Base-by-base conservation (phyloP, 2,329 filamentous ascomycete species). In the Graphiopsis chlorocephala region DNA sequence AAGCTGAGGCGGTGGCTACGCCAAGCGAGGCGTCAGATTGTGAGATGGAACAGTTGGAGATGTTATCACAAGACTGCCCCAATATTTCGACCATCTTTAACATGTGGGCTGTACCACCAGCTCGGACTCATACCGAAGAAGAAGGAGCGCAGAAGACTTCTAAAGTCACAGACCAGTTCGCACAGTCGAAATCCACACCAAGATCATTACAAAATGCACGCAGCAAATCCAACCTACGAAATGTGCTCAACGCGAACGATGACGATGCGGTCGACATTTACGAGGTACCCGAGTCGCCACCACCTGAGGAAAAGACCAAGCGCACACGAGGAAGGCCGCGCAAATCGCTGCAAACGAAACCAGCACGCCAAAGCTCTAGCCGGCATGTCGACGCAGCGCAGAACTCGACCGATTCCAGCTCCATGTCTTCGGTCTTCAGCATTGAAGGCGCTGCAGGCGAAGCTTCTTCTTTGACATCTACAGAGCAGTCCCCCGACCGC, bases 231-330 rank as follows among this genome's bases (percentile, higher is more conserved):
- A 68, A 65, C 15, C 48, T 74, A 26, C 71, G 72, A 3, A 70
- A 71, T 47, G 72, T 73, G 8, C 65, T 67, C n/a, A 72, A 70
- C 60, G 70, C 67, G 2, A 60, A 71, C 17, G 72, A 73, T 20
- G 61, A 69, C 17, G 31, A 63, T 35, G 25, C 15, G 29, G 31
- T 52, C 23, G 69, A 73, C 50, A 50, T 65, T 6, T 72, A 68
- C 65, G 70, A 68, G 38, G 65, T 72, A 20, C 69, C 68, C 31
- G 64, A 65, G 6, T 73, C 72, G 4, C 68, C 70, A 20, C 66
- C 55, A 2, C 68, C 67, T n/a, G 58, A 64, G 23, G 64, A 67
- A 25, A 56, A 58, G 28, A 26, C 59, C 17, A 71, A 68, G 63
- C 67, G 71, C 45, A 61, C 66, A 26, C 70, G 68, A 15, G 72